Evolutionary conservation across 306 rosid genomes (phyloP), one percentile per base, ranked within the genome.

Genomic region (Ziziphus jujuba): DNA sequence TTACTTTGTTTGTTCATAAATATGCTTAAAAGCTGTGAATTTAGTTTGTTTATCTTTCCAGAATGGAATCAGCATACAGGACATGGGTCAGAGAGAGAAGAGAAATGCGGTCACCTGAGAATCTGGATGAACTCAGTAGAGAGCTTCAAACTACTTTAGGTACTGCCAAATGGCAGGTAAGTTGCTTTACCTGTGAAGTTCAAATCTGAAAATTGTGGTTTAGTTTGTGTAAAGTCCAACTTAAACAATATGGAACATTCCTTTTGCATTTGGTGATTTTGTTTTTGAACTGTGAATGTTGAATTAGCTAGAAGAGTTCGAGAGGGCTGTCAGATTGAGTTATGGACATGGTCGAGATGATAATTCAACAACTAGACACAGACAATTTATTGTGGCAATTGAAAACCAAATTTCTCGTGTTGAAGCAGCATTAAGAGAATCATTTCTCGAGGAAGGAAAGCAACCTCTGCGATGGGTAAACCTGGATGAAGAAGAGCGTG

Each of bases 121-220:
- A 79, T 72, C 81, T 88, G 67, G 84, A 93, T 77, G 91, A 80
- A 79, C 84, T 83, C 44, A 71, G 85, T 72, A 85, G 91, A 77
- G 97, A 90, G 83, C 72, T 93, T 63, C 97, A 91, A 88, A 90
- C 97, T 78, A 87, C 98, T 75, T 74, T 93, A 71, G 98, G 97
- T 52, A 90, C 97, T 22, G 96, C 98, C 9, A 93, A 93, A 80
- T 93, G 98, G 98, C 97, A 93, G 96, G 98, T 93, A 70, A 25
- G 45, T 40, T 40, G 15, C 45, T n/a, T n/a, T n/a, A n/a, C n/a
- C n/a, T n/a, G n/a, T n/a, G 2, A 40, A 10, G 45, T 40, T 40
- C 45, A 40, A 40, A 40, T 8, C 10, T 40, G 45, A 10, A 40
- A 40, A 40, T 11, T 12, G 48, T 70, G 19, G 9, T 63, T 63